These are phyloP conservation scores for Saturnispora ahearnii DNA, from an alignment of 805 yeast species.

Conservation along the genomic window DNA sequence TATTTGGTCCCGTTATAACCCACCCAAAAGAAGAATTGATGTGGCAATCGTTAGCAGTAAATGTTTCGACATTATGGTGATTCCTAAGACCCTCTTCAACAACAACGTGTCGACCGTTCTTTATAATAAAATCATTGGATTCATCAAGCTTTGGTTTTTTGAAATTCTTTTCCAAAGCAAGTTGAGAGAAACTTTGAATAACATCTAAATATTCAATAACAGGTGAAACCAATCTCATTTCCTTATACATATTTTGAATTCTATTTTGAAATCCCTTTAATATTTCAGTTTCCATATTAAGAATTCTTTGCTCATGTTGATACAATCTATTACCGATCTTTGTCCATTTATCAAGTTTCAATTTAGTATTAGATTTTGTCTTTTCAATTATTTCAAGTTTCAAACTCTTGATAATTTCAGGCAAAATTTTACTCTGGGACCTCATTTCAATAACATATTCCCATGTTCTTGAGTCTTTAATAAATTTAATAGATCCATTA, in stretches of 20 bases:
- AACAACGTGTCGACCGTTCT: constrained; percentile 72
- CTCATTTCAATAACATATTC: constrained; percentile 23
- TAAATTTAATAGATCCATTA: constrained; percentile 18
- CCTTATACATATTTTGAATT: constrained; percentile 36
- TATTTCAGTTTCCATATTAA: constrained; percentile 45
- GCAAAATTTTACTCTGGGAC: constrained; percentile 20
- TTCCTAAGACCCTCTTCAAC: constrained; percentile 66
- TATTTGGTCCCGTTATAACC: constrained; percentile 83
- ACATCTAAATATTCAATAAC: constrained; percentile 61
- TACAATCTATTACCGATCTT: constrained; percentile 42
- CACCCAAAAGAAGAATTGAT: constrained; percentile 31
- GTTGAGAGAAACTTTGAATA: constrained; percentile 57
- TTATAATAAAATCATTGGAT: constrained; percentile 39
- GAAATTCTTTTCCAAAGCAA: constrained; percentile 61
- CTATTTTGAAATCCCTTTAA: constrained; percentile 39
- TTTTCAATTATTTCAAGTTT: constrained; percentile 18
- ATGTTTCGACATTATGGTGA: constrained; percentile 30
- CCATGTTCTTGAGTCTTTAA: constrained; percentile 21
- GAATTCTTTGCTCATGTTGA: constrained; percentile 37
- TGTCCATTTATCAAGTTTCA: constrained; percentile 43
- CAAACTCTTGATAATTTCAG: constrained; percentile 12
- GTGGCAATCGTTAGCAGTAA: constrained; percentile 38
- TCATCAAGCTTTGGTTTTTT: constrained; percentile 56
- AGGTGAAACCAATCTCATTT: constrained; percentile 41
- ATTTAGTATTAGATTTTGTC: constrained; percentile 22